Evolutionary conservation across 2,329 filamentous ascomycete species (phyloP).

Genomic region (Rhinocladiella mackenziei): DNA sequence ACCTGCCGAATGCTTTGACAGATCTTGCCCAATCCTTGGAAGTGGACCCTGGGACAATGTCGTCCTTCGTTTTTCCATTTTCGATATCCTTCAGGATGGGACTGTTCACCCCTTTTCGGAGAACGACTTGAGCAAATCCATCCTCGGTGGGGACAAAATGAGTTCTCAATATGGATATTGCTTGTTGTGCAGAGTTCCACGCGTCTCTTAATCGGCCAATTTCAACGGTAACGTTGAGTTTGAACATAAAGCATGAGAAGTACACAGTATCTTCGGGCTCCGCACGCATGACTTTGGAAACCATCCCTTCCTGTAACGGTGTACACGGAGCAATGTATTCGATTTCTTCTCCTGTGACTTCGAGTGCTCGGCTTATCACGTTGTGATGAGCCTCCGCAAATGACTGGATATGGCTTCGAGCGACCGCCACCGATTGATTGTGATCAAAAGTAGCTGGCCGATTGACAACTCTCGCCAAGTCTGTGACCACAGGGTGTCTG

Average conservation of each 20-base stretch:
- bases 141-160: constrained; percentile 68
- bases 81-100: constrained; percentile 38
- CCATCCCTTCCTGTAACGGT: constrained; percentile 79
- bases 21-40: constrained; percentile 51
- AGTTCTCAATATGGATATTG: constrained; percentile 65
- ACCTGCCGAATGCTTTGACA: constrained; percentile 45
- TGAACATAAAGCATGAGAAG: constrained; percentile 70
- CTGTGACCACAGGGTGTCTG: constrained; percentile 52
- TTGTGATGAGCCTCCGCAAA: constrained; percentile 59
- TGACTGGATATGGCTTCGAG: constrained; percentile 60
- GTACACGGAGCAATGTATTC: constrained; percentile 79
- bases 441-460: background rate
- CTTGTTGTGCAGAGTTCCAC: constrained; percentile 53
- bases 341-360: constrained; percentile 51
- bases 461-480: constrained; percentile 37
- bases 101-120: constrained; percentile 4
- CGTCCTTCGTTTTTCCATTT: constrained; percentile 1
- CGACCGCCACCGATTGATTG: constrained; percentile 38
- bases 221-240: constrained; percentile 48
- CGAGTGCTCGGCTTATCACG: constrained; percentile 51
- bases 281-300: constrained; percentile 63
- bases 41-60: constrained; percentile 45
- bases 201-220: constrained; percentile 49
- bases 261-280: constrained; percentile 56
- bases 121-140: constrained; percentile 70